Percentiles rank a stretch among this genome's conserved stretches.
phyloP scores from a whole-genome alignment of 306 rosid genomes.

The Cucumis melo region DNA sequence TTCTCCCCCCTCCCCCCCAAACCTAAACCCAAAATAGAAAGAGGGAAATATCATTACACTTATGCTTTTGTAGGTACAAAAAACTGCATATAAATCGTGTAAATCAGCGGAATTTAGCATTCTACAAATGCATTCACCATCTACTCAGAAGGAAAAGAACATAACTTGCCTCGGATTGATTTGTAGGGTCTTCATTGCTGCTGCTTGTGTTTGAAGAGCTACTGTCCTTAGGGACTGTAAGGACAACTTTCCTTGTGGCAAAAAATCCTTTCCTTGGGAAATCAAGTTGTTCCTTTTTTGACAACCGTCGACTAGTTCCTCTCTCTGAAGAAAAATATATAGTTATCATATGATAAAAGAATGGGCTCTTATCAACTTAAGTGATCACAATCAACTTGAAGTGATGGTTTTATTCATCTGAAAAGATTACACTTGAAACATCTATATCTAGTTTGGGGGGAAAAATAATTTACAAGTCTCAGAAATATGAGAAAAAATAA shows the following conservation, averaged over 20 bases:
- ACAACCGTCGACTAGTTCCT: conserved; percentile 14
- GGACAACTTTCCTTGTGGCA: conserved; percentile 12
- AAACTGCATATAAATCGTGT: neutral
- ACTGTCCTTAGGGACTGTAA: conserved; percentile 25
- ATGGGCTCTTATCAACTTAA: neutral
- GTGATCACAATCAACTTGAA: neutral
- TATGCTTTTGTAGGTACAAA: neutral
- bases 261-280: conserved; percentile 19
- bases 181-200: conserved; percentile 27
- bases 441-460: neutral
- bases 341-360: neutral
- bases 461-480: neutral
- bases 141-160: neutral
- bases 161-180: conserved; percentile 43
- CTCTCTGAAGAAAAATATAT: conserved; percentile 22
- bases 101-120: neutral
- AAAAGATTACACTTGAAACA: neutral
- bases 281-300: conserved; percentile 14
- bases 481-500: neutral
- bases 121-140: neutral
- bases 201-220: conserved; percentile 44
- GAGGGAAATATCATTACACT: neutral
- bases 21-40: neutral
- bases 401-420: neutral
- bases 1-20: neutral